These are phyloP conservation scores for Albifimbria verrucaria DNA, from an alignment of 2,329 filamentous ascomycete species.

Conservation along the genomic window DNA sequence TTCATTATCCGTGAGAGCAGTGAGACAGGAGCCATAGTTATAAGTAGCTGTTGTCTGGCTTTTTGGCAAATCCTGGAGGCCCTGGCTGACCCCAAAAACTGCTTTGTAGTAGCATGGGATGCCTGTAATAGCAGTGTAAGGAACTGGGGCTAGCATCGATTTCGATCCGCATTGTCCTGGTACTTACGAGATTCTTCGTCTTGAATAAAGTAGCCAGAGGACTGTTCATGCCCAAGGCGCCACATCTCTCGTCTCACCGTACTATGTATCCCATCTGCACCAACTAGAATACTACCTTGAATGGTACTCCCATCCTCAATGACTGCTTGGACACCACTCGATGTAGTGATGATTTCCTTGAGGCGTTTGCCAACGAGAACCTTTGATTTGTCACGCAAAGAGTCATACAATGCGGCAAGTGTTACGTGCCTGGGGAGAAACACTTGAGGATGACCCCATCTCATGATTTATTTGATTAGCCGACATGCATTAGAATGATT, in stretches of 20 bases:
- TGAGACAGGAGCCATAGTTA: too few relatives aligned
- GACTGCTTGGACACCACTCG: constrained; percentile 20
- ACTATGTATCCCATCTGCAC: constrained; percentile 40
- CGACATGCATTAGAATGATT: neutral
- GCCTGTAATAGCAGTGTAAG: constrained; percentile 2
- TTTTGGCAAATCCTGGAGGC: too few relatives aligned
- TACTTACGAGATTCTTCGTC: too few relatives aligned
- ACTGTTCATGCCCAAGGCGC: constrained; percentile 13
- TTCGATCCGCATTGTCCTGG: too few relatives aligned
- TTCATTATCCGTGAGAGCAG: constrained; percentile 1
- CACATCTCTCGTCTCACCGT: constrained; percentile 27
- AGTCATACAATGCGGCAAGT: constrained; percentile 28
- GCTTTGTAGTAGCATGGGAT: neutral
- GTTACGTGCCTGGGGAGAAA: constrained; percentile 35
- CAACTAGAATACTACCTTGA: constrained; percentile 31
- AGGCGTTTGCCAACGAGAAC: constrained; percentile 15
- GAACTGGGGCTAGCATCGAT: too few relatives aligned
- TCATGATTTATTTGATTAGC: neutral
- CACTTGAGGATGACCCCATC: constrained; percentile 24
- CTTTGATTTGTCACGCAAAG: constrained; percentile 23
- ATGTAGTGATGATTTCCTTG: neutral
- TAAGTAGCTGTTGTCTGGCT: too few relatives aligned
- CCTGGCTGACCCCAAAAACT: neutral
- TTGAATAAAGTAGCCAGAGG: constrained; percentile 16
- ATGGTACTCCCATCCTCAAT: constrained; percentile 26